Evolutionary conservation across 495 filamentous ascomycete genomes (phyloP), one percentile per base, ranked within the genome.

Genomic region (Podospora pseudocomata): DNA sequence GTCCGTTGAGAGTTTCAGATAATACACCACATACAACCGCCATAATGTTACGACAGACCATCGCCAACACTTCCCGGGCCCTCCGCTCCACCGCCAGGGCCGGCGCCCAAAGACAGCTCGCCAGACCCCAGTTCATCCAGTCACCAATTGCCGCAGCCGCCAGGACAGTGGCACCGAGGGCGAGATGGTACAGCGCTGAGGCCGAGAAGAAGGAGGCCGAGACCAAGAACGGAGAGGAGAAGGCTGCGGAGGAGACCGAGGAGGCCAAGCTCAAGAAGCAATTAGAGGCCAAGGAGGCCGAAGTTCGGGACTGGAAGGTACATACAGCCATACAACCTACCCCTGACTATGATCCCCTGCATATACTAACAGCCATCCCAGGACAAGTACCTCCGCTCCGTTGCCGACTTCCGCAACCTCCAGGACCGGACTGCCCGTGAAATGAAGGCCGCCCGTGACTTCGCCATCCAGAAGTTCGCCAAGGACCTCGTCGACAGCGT

Each of bases 361-460:
- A 49, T 49, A 49, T 15, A 57, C 60, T 60, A 57, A 13, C 55
- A 32, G 23, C 56, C 20, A 3, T 23, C 3, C 61, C 72, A 98
- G 95, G 94, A 98, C 80, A 93, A 90, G 81, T 96, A 91, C 78
- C 87, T 95, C 62, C 95, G 95, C 73, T 90, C 89, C 59, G 91
- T 97, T 68, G 95, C 95, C 77, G 95, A 98, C 70, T 98, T 94
- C 86, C 92, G 92, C 73, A 99, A 97, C 82, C 90, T 98, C 53
- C 94, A 97, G 83, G 92, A 96, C 70, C 92, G 95, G 73, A 94
- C 92, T 6, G 89, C 91, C 80, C 92, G 96, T 72, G 96, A 99
- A 59, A 88, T 95, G 79, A 90, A 96, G 76, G 78, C 85, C 44
- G 91, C 93, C 54, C 89, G 88, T 69, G 92, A 96, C 82, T 99